A percentile compares a stretch with the other conserved stretches of the same genome.
Evolutionary conservation across 192 early-diverging fungal genomes (phyloP).

Genomic region (Backusella liffmaniae): DNA sequence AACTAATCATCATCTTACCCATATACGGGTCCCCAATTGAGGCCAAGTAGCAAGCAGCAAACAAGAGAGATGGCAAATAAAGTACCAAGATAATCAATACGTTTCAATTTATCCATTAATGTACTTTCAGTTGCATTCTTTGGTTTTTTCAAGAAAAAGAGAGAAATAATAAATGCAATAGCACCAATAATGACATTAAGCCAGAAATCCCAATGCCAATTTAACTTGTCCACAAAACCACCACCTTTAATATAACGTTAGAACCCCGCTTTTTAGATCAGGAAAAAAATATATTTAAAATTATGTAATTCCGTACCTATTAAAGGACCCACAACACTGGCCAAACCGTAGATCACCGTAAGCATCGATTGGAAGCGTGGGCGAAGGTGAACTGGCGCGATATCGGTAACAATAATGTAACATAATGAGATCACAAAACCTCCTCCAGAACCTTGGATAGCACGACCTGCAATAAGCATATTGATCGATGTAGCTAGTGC

Average conservation of each 20-base stretch:
- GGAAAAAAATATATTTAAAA: conserved; percentile 19
- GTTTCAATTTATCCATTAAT: conserved; percentile 49
- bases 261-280: neutral
- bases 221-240: conserved; percentile 61
- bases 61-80: conserved; percentile 48
- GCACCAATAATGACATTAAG: conserved; percentile 24
- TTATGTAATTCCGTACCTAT: conserved; percentile 32
- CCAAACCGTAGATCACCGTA: conserved; percentile 59
- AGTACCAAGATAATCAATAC: conserved; percentile 62
- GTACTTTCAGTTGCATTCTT: conserved; percentile 37
- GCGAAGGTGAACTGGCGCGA: conserved; percentile 62
- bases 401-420: conserved; percentile 71
- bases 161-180: conserved; percentile 8
- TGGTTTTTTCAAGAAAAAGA: conserved; percentile 47
- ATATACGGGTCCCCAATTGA: conserved; percentile 64
- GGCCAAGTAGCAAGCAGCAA: conserved; percentile 52
- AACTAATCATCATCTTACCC: conserved; percentile 14
- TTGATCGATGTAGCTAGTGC: conserved; percentile 57
- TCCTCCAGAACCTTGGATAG: conserved; percentile 61
- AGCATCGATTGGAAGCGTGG: conserved; percentile 63
- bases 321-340: conserved; percentile 65
- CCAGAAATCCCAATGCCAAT: conserved; percentile 75
- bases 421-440: conserved; percentile 60
- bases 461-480: conserved; percentile 66
- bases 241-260: conserved; percentile 48